Evolutionary conservation across 352 stramenopile species (phyloP).

Genomic region (Phytophthora boehmeriae): DNA sequence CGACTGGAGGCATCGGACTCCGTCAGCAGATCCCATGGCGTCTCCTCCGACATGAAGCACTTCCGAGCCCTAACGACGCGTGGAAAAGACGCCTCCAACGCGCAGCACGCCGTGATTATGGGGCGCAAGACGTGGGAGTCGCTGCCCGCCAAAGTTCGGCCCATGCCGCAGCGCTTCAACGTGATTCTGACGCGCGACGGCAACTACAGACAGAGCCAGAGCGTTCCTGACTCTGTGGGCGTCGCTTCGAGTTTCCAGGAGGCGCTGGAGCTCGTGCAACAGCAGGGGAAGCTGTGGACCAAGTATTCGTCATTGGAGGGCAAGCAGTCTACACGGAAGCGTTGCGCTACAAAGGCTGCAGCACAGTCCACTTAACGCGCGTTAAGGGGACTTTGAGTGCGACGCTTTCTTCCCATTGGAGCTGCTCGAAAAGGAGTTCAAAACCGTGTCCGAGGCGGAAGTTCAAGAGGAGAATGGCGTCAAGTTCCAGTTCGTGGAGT

Average conservation of each 20-base stretch:
- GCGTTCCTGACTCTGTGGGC: slow-evolving; percentile 81
- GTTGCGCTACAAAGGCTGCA: slow-evolving; percentile 83
- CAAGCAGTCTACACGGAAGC: slow-evolving; percentile 94
- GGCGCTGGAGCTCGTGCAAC: slow-evolving; percentile 87
- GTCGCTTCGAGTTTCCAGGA: slow-evolving; percentile 90
- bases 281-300: slow-evolving; percentile 78
- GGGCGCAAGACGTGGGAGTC: slow-evolving; percentile 99
- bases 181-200: slow-evolving; percentile 93
- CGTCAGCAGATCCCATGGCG: slow-evolving; percentile 93
- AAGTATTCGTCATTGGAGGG: slow-evolving; percentile 98
- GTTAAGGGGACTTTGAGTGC: slow-evolving; percentile 90
- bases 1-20: slow-evolving; percentile 88
- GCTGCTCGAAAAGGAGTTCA: slow-evolving; percentile 63
- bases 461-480: slow-evolving; percentile 81
- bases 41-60: slow-evolving; percentile 95
- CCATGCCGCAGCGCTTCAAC: slow-evolving; percentile 95
- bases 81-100: slow-evolving; percentile 13
- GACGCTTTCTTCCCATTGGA: slow-evolving; percentile 92
- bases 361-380: slow-evolving; percentile 90
- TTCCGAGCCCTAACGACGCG: slow-evolving; percentile 95
- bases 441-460: slow-evolving; percentile 45
- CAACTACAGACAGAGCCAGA: slow-evolving; percentile 40
- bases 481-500: slow-evolving; percentile 81
- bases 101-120: slow-evolving; percentile 98
- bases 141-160: slow-evolving; percentile 96